Evolutionary conservation across 208 protist genomes (phyloP).

Genomic region (Trichomonas gallinae): DNA sequence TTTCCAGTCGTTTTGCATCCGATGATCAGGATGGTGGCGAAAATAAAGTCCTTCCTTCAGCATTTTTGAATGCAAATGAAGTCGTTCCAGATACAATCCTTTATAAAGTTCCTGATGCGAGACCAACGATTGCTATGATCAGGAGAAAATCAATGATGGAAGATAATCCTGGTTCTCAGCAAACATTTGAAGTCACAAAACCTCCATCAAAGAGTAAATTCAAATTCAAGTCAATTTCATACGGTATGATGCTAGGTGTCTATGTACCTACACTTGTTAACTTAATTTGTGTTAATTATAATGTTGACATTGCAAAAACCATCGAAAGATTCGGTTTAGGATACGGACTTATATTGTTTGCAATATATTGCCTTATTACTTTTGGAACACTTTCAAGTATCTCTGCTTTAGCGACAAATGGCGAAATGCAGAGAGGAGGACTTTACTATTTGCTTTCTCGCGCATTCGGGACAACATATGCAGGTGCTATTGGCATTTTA

Average conservation of each 20-base stretch:
- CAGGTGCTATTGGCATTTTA: not conserved
- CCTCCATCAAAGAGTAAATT: not conserved
- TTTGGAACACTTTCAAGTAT: not conserved
- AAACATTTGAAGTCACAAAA: not conserved
- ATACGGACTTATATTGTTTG: not conserved
- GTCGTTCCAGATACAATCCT: not conserved
- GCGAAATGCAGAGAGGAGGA: conserved; percentile 1
- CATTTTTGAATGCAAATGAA: not conserved
- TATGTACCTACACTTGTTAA: not conserved
- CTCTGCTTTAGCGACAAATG: conserved; percentile 13
- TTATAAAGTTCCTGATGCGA: not conserved
- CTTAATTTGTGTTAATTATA: not conserved
- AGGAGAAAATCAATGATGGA: not conserved
- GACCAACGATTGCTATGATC: not conserved
- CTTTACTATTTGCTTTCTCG: not conserved
- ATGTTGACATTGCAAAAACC: not conserved
- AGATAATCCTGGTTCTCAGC: not conserved
- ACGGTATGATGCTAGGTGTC: not conserved
- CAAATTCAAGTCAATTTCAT: not conserved
- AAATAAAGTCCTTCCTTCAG: not conserved
- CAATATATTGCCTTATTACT: not conserved
- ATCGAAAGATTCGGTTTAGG: not conserved
- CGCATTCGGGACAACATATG: not conserved
- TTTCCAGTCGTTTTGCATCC: no score
- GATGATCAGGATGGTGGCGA: not conserved